Evolutionary conservation across 345 rosid species (phyloP).

Genomic region (Brassica cretica): DNA sequence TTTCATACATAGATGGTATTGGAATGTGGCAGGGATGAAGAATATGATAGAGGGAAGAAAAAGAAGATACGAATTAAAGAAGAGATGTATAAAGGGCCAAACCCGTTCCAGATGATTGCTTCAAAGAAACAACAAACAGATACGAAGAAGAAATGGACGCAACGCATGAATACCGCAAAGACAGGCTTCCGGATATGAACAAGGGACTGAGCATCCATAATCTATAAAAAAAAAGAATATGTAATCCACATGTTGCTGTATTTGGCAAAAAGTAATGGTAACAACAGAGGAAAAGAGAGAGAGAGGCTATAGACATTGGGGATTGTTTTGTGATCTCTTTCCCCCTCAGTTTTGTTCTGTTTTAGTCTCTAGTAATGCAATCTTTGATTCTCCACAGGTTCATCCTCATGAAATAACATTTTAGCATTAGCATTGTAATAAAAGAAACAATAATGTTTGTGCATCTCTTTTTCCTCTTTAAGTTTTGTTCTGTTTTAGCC

Average conservation of each 20-base stretch:
- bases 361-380: not conserved
- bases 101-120: constrained; percentile 76
- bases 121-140: constrained; percentile 45
- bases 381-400: not conserved
- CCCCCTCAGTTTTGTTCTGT: constrained; percentile 28
- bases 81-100: constrained; percentile 56
- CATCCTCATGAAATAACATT: not conserved
- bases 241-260: constrained; percentile 23
- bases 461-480: constrained; percentile 22
- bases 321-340: constrained; percentile 22
- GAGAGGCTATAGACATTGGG: not conserved
- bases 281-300: constrained; percentile 28
- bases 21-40: constrained; percentile 72
- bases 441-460: constrained; percentile 1
- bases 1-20: not conserved
- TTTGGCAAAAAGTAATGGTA: constrained; percentile 25
- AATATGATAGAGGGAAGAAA: constrained; percentile 90
- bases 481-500: constrained; percentile 15
- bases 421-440: not conserved
- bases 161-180: constrained; percentile 27
- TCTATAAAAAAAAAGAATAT: not conserved
- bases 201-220: not conserved
- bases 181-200: constrained; percentile 31
- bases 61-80: constrained; percentile 62
- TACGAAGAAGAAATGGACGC: constrained; percentile 33